Evolutionary conservation across 2,329 filamentous ascomycete species (phyloP).

Genomic region (Sporothrix euskadiensis): DNA sequence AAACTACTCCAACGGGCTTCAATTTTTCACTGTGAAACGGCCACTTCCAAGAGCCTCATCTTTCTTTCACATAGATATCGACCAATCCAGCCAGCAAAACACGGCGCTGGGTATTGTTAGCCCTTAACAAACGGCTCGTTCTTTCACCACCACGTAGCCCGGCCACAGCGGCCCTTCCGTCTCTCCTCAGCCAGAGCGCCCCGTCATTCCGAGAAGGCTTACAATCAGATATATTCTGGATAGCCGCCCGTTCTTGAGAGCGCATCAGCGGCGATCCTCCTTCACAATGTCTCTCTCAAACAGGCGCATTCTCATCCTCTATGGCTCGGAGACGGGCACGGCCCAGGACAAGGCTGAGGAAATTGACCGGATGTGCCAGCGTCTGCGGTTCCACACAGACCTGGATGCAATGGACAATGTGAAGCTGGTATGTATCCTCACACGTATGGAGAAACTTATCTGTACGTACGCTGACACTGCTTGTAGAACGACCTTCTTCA

Average conservation of each 20-base stretch:
- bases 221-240: not conserved
- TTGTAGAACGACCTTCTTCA: constrained; percentile 51
- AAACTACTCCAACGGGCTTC: not conserved
- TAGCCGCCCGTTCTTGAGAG: not conserved
- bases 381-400: constrained; percentile 74
- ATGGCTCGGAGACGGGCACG: constrained; percentile 94
- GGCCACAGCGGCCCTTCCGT: not conserved
- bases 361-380: constrained; percentile 70
- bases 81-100: not conserved
- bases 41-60: not conserved
- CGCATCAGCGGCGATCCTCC: not conserved
- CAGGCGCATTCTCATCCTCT: constrained; percentile 68
- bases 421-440: constrained; percentile 60
- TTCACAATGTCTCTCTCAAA: constrained; percentile 27
- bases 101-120: too few relatives aligned
- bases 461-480: not conserved
- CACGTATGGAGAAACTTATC: not conserved
- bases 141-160: not conserved
- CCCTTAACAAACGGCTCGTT: not conserved
- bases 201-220: not conserved
- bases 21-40: constrained; percentile 24
- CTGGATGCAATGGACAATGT: constrained; percentile 77
- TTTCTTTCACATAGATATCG: not conserved
- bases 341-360: constrained; percentile 89
- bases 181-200: not conserved